Evolutionary conservation across 2,329 filamentous ascomycete genomes (phyloP), one percentile per base, ranked within the genome.

Genomic region (Alternaria infectoria): DNA sequence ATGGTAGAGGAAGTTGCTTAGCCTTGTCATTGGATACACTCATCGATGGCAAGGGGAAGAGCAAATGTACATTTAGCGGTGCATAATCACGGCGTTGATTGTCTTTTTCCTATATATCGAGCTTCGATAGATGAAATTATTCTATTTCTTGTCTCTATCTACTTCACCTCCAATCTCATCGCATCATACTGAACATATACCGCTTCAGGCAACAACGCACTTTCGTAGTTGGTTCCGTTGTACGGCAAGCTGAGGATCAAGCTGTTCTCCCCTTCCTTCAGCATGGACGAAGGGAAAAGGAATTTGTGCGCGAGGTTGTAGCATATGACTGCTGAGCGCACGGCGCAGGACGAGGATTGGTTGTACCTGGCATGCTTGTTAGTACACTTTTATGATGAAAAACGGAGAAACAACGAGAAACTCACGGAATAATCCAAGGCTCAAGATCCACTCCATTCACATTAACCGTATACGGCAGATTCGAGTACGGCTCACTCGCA

Each of bases 151-250:
- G 15, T 36, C 2, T 46, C 28, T 26, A 46, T 15, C 59, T 78
- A 85, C 58, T 74, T 73, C 25, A 90, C 72, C 71, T 90, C 88
- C 50, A 90, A 69, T 54, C 88, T 81, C 72, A 90, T 69, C 3
- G 89, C 88, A 78, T 90, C 88, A 66, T 91, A 90, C 79, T 90
- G 88, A 6, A 90, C 84, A 74, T 90, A 90, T 0, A 88, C 81
- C 1, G 83, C 83, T 46, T 79, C 77, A 6, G 69, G 69, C 17
- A 66, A 67, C 9, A 89, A 54, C 0, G 88, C 88, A 28, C 83
- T 71, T 30, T 65, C 52, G 15, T 85, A 84, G 67, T 89, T 82
- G 5, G 86, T 89, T 1, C 84, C 88, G 51, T 88, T 87, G 50
- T 81, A 85, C 11, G 89, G 88, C 61, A 90, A 69, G 65, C 86